Percentiles rank a stretch among this genome's conserved stretches.
Conservation (phyloP, 2,329 filamentous ascomycete genomes). For the Chaetomium sp. region DNA sequence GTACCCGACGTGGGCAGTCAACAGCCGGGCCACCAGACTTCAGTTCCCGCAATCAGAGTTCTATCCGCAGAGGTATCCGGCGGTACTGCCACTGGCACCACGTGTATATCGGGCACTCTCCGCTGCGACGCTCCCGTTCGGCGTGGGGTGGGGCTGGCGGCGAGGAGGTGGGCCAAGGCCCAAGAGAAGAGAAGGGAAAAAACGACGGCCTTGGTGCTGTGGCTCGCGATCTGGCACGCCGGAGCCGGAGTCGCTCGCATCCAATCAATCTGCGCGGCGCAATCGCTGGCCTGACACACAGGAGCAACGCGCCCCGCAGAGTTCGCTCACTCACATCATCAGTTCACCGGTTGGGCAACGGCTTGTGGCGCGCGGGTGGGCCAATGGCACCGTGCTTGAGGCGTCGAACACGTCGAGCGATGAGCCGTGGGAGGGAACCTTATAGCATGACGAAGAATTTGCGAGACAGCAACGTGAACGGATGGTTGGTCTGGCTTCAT, state of each 20-base stretch:
- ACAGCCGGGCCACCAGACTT: constrained; percentile 11
- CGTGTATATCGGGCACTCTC: constrained; percentile 26
- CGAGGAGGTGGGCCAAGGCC: not conserved
- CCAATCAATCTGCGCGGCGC: constrained; percentile 17
- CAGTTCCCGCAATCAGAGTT: not conserved
- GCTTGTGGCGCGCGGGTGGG: constrained; percentile 4
- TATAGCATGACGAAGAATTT: too few species aligned
- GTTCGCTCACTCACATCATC: constrained; percentile 1
- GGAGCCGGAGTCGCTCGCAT: constrained; percentile 13
- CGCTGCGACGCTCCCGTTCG: constrained; percentile 8
- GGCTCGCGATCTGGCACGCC: constrained; percentile 5
- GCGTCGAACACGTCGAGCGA: not conserved
- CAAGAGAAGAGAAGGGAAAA: constrained; percentile 8
- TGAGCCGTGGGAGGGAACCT: too few species aligned
- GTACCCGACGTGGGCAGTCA: constrained; percentile 12
- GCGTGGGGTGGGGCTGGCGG: constrained; percentile 18
- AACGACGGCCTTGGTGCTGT: not conserved
- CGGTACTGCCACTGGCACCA: constrained; percentile 25
- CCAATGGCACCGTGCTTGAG: constrained; percentile 3
- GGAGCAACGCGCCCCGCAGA: not conserved
- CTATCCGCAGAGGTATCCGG: not conserved
- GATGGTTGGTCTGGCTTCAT: too few species aligned
- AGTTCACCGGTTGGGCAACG: constrained; percentile 10
- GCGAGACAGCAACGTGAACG: too few species aligned
- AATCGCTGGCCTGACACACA: constrained; percentile 13